A percentile compares a stretch with the other conserved stretches of the same genome.
phyloP scores from a whole-genome alignment of 352 stramenopile genomes.

The Phytophthora sansomeana region DNA sequence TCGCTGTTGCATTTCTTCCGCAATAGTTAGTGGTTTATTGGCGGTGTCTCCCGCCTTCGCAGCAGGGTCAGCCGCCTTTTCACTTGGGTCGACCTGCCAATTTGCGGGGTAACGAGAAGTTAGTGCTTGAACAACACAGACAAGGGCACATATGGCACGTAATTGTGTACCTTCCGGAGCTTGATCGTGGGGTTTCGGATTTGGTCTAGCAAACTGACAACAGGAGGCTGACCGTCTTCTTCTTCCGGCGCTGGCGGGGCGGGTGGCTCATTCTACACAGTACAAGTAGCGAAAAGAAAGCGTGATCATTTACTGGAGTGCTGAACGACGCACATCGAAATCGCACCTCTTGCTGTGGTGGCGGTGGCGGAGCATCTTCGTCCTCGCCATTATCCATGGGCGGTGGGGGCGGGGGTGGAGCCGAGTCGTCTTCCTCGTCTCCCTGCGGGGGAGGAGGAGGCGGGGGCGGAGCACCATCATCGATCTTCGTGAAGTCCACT shows the following conservation, averaged over 20 bases:
- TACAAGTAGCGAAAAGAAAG: slow-evolving; percentile 5
- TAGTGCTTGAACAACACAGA: slow-evolving; percentile 1
- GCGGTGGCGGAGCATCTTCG: slow-evolving; percentile 60
- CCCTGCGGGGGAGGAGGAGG: slow-evolving; percentile 51
- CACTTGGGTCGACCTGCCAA: slow-evolving; percentile 43
- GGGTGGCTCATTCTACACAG: slow-evolving; percentile 40
- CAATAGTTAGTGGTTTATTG: slow-evolving; percentile 72
- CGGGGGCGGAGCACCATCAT: slow-evolving; percentile 59
- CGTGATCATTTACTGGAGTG: too few relatives aligned
- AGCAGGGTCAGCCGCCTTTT: slow-evolving; percentile 38
- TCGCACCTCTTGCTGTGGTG: slow-evolving; percentile 48
- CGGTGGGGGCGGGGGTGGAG: slow-evolving; percentile 52
- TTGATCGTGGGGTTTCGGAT: slow-evolving; percentile 70
- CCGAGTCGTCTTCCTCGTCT: slow-evolving; percentile 50
- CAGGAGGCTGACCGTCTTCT: slow-evolving; percentile 40
- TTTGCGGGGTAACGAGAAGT: background rate
- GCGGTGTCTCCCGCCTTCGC: slow-evolving; percentile 45
- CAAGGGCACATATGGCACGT: background rate
- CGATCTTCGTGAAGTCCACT: slow-evolving; percentile 64
- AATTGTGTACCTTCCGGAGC: slow-evolving; percentile 50
- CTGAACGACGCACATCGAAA: too few relatives aligned
- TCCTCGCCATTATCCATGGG: slow-evolving; percentile 42
- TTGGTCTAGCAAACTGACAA: slow-evolving; percentile 60
- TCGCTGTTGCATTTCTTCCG: slow-evolving; percentile 85
- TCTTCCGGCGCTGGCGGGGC: slow-evolving; percentile 33